Evolutionary conservation across 2,329 filamentous ascomycete genomes (phyloP).

Genomic region (Botryosphaeria dothidea): DNA sequence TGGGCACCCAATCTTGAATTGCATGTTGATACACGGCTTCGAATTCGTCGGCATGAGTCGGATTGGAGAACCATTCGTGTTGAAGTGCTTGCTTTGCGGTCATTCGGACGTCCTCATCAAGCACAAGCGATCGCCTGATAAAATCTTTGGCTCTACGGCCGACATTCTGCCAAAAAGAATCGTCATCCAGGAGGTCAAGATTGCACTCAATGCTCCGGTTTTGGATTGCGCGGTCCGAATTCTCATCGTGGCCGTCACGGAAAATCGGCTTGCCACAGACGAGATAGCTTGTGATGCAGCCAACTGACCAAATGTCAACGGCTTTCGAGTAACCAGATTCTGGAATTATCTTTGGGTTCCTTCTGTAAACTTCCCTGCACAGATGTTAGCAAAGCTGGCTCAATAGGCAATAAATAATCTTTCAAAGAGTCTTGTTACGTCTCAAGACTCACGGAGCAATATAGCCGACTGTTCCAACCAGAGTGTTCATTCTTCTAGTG

Average conservation of each 20-base stretch:
- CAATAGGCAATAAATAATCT: neutral
- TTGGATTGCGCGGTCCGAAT: constrained; percentile 32
- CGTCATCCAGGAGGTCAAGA: constrained; percentile 45
- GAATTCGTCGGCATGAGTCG: constrained; percentile 41
- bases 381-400: neutral
- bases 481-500: constrained; percentile 50
- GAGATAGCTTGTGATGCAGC: constrained; percentile 54
- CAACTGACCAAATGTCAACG: constrained; percentile 65
- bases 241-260: constrained; percentile 17
- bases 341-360: constrained; percentile 29
- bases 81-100: constrained; percentile 54
- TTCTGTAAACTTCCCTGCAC: constrained; percentile 37
- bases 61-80: constrained; percentile 59
- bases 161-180: constrained; percentile 45
- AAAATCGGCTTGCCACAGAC: constrained; percentile 48
- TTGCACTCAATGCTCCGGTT: constrained; percentile 42
- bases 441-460: constrained; percentile 58
- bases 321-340: constrained; percentile 56
- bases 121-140: constrained; percentile 51
- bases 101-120: constrained; percentile 53
- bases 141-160: constrained; percentile 53
- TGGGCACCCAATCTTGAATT: constrained; percentile 53
- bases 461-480: constrained; percentile 59
- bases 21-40: constrained; percentile 52
- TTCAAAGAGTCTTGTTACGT: no score